These are phyloP conservation scores for Coemansia aciculifera DNA, from an alignment of 192 early-diverging fungal genomes.

Conservation along the genomic window DNA sequence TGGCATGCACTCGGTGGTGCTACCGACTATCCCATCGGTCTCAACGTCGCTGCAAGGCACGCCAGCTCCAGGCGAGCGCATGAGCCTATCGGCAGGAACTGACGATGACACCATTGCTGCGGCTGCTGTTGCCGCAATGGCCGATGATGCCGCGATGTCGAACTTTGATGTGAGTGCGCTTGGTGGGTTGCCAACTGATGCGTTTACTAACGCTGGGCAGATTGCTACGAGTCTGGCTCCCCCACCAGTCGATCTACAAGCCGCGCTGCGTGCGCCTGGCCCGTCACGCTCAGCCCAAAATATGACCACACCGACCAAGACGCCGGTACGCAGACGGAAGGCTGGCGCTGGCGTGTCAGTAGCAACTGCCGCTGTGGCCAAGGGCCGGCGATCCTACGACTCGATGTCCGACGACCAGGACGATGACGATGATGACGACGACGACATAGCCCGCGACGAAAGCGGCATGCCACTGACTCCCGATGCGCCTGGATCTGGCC, in stretches of 20 bases:
- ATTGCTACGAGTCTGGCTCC: conserved; percentile 6
- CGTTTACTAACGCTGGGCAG: conserved; percentile 12
- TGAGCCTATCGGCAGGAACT: conserved; percentile 3
- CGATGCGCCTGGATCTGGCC: conserved; percentile 52
- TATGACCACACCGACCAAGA: conserved; percentile 1
- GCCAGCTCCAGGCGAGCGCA: conserved; percentile 29
- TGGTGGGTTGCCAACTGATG: conserved; percentile 16
- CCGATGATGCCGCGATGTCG: conserved; percentile 12
- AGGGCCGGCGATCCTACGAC: conserved; percentile 13
- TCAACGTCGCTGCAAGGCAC: conserved; percentile 42
- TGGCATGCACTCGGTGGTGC: conserved; percentile 37
- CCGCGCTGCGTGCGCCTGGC: neutral
- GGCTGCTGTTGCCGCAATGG: neutral
- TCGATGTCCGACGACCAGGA: conserved; percentile 24
- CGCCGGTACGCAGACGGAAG: conserved; percentile 14
- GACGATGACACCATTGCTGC: conserved; percentile 3
- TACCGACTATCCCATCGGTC: conserved; percentile 50
- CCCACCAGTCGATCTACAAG: neutral
- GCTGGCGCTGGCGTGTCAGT: conserved; percentile 13
- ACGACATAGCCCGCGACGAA: conserved; percentile 6
- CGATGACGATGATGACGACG: conserved; percentile 9
- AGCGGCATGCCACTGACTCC: conserved; percentile 51
- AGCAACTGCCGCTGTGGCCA: conserved; percentile 10
- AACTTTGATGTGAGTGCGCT: conserved; percentile 21
- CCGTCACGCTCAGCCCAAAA: neutral